Base-by-base conservation (phyloP, 1,284 basidiomycete genomes). In the Cryptococcus hybrid region DNA sequence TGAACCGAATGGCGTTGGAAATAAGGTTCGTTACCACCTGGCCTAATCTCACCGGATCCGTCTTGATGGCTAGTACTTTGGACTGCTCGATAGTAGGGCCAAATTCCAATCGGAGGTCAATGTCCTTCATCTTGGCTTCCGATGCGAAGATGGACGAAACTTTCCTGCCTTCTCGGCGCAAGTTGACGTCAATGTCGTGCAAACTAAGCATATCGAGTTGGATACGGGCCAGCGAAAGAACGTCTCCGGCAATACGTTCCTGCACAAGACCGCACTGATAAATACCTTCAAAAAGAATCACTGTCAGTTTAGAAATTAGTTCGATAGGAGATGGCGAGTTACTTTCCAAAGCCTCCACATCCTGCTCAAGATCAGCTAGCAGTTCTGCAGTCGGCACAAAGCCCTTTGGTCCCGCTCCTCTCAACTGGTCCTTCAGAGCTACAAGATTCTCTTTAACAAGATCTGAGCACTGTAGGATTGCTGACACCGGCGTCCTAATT, bases 231-330 rank as follows among this genome's bases (percentile, higher is more conserved):
- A 80, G 62, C 0, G 76, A 77, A 4, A 79, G 66, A n/a, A 79
- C 72, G 51, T 80, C 79, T 43, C 75, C 75, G 3, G 78, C 78
- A 42, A 80, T 79, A 5, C 78, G 72, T 53, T 78, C 76, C 62
- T 80, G 78, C 0, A 76, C 71, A 12, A 78, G 67, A 42, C 78
- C 78, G 58, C 77, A 77, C 36, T 69, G 68, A 44, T 71, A 67
- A 52, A 71, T 70, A 50, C 61, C 63, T 63, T 37, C 30, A 30
- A 30, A 30, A 18, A 18, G 18, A 18, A 51, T 49, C 42, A n/a
- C 18, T 36, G 18, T 46, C 13, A 40, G 36, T 6, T 7, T 18
- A 43, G 5, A 47, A 11, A 15, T 13, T 39, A 12, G 6, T 24
- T 18, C 50, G 4, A 36, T 4, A 52, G n/a, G 8, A n/a, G 18